These are phyloP conservation scores for Colletotrichum lentis DNA, from an alignment of 2,329 filamentous ascomycete genomes.

Conservation along the genomic window DNA sequence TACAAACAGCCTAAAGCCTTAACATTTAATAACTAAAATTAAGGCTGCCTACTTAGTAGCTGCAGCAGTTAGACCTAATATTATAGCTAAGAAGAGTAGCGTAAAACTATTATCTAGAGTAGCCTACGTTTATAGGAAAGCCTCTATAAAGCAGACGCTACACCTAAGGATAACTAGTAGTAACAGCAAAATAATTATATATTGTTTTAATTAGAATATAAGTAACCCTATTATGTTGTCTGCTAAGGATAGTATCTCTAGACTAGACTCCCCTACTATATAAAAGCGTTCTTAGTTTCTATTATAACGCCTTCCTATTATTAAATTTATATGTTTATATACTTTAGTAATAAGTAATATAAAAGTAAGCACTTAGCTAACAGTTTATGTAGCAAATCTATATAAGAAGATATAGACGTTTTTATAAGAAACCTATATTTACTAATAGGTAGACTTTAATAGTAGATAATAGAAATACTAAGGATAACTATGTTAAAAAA, in stretches of 20 bases:
- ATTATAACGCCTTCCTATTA: background rate
- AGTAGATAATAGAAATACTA: background rate
- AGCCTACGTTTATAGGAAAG: background rate
- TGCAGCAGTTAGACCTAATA: background rate
- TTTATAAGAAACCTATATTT: background rate
- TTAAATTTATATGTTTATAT: background rate
- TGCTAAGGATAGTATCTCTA: background rate
- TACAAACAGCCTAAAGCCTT: background rate
- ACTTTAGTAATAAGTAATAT: background rate
- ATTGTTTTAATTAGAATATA: background rate
- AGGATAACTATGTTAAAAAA: background rate
- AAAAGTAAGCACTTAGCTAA: background rate
- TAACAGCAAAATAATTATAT: background rate
- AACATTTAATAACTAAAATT: background rate
- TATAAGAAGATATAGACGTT: background rate
- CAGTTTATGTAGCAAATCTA: background rate
- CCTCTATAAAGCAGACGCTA: background rate
- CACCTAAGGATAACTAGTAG: background rate
- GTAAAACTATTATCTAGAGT: background rate
- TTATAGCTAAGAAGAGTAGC: background rate
- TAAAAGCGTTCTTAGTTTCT: background rate
- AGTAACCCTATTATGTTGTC: background rate
- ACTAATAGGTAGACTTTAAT: background rate
- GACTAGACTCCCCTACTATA: background rate
- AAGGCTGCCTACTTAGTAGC: conserved; percentile 9